These are phyloP conservation scores for Periconia sp. DNA, from an alignment of 2,329 filamentous ascomycete species.

Conservation along the genomic window DNA sequence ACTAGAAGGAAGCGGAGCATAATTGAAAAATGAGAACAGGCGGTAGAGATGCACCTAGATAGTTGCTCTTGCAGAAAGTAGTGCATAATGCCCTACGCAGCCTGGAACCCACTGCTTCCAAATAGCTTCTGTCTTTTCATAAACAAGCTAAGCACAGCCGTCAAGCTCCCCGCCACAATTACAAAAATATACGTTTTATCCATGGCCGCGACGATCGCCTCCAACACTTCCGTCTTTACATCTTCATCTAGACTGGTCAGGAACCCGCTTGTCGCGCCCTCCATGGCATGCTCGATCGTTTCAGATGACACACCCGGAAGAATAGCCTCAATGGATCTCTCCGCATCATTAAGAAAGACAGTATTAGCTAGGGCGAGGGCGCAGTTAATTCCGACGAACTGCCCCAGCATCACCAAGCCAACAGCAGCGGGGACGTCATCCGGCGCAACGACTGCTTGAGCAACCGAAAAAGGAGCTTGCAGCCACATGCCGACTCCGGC, in stretches of 20 bases:
- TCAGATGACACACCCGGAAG: neutral
- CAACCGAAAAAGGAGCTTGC: slow-evolving; percentile 17
- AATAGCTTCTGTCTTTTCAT: slow-evolving; percentile 25
- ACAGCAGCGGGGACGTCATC: slow-evolving; percentile 14
- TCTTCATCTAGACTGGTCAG: neutral
- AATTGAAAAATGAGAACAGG: too few species aligned
- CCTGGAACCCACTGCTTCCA: too few species aligned
- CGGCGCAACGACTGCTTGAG: slow-evolving; percentile 14
- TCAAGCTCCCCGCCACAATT: neutral
- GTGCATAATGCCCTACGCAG: too few species aligned
- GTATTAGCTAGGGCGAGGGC: slow-evolving; percentile 16
- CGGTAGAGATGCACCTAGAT: too few species aligned
- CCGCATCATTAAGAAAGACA: slow-evolving; percentile 16
- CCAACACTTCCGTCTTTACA: neutral
- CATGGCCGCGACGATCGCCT: neutral
- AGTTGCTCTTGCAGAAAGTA: too few species aligned
- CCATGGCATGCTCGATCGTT: neutral
- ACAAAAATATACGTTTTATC: neutral
- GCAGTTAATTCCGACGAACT: slow-evolving; percentile 17
- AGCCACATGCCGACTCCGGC: slow-evolving; percentile 24
- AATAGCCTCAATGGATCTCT: neutral
- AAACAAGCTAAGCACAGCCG: slow-evolving; percentile 7
- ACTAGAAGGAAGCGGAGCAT: too few species aligned
- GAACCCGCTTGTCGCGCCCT: neutral
- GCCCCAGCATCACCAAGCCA: slow-evolving; percentile 20